These are phyloP conservation scores for Xylaria acuta DNA, from an alignment of 495 filamentous ascomycete species.

Conservation along the genomic window DNA sequence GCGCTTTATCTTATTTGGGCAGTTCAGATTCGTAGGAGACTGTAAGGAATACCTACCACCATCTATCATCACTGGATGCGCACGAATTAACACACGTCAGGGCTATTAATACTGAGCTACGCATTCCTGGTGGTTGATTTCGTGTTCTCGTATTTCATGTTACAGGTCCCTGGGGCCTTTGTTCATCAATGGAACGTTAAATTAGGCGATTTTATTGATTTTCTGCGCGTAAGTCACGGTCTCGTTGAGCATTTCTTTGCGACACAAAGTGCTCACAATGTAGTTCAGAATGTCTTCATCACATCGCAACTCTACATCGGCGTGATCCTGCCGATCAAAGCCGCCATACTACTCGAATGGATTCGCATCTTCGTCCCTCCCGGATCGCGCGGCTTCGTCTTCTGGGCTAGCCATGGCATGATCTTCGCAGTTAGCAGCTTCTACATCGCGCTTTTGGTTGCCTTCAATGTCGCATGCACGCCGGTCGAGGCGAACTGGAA, in stretches of 20 bases:
- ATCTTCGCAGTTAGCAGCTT: background rate
- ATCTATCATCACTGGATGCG: background rate
- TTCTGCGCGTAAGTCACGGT: background rate
- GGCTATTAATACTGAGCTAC: background rate
- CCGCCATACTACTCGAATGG: constrained; percentile 3
- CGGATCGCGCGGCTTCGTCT: background rate
- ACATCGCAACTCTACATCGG: background rate
- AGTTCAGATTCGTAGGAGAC: background rate
- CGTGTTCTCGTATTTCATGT: background rate
- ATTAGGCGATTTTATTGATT: background rate
- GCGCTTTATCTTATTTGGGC: background rate
- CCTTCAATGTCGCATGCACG: background rate
- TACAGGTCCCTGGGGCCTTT: background rate
- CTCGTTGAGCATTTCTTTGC: background rate
- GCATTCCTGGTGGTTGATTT: background rate
- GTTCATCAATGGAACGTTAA: constrained; percentile 10
- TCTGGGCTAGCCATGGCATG: background rate
- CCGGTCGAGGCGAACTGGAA: background rate
- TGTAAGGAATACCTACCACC: background rate
- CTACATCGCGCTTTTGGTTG: background rate
- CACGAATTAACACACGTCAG: background rate
- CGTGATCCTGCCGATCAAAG: background rate
- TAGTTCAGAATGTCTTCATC: background rate
- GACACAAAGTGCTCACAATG: background rate
- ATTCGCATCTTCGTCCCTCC: background rate